Percentiles rank a stretch among this genome's conserved stretches.
Conservation (phyloP, 2,329 filamentous ascomycete genomes). For the Ophiostoma angusticollis region DNA sequence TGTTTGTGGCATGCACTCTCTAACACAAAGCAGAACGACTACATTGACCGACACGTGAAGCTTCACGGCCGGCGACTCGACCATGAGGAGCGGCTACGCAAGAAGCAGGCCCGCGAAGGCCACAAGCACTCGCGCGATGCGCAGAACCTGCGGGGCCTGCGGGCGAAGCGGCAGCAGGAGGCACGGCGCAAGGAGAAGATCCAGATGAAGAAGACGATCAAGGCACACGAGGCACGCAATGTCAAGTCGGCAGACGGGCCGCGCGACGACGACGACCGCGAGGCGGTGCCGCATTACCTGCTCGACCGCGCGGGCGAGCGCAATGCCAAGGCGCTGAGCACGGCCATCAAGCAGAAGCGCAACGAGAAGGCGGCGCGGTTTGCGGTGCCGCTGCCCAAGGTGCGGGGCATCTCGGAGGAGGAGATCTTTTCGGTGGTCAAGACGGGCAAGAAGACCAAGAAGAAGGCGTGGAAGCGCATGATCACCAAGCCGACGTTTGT, state of each 20-base stretch:
- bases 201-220: slow-evolving; percentile 91
- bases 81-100: slow-evolving; percentile 79
- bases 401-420: slow-evolving; percentile 84
- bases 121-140: slow-evolving; percentile 83
- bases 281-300: slow-evolving; percentile 82
- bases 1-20: slow-evolving; percentile 27
- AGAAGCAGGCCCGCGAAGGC: slow-evolving; percentile 74
- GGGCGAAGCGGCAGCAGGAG: slow-evolving; percentile 88
- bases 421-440: slow-evolving; percentile 76
- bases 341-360: slow-evolving; percentile 90
- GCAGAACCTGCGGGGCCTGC: slow-evolving; percentile 81
- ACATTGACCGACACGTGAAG: slow-evolving; percentile 69
- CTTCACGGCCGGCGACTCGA: slow-evolving; percentile 42
- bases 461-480: slow-evolving; percentile 56
- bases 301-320: slow-evolving; percentile 58
- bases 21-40: slow-evolving; percentile 63
- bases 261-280: slow-evolving; percentile 57
- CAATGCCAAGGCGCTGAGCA: slow-evolving; percentile 41
- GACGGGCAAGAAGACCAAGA: slow-evolving; percentile 56
- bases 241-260: slow-evolving; percentile 61
- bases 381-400: slow-evolving; percentile 82
- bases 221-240: slow-evolving; percentile 89
- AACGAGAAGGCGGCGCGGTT: slow-evolving; percentile 91
- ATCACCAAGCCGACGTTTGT: slow-evolving; percentile 81
- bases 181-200: slow-evolving; percentile 96